These are phyloP conservation scores for Colletotrichum trifolii DNA, from an alignment of 2,329 filamentous ascomycete genomes.

Conservation along the genomic window DNA sequence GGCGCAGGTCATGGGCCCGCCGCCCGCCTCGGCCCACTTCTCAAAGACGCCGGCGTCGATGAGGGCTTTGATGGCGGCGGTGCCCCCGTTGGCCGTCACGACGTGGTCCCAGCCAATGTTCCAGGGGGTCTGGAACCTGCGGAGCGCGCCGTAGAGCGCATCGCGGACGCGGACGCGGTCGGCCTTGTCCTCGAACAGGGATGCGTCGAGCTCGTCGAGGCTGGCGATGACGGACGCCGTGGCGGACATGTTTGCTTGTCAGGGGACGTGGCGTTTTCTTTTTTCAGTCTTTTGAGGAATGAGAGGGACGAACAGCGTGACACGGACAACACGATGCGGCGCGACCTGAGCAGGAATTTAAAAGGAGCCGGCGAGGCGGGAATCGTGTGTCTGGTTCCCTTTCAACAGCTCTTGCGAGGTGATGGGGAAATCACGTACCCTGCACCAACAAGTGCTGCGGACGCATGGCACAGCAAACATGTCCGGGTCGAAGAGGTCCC, in stretches of 20 bases:
- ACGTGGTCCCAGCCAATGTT: constrained; percentile 52
- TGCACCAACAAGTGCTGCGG: constrained; percentile 9
- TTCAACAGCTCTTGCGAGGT: constrained; percentile 11
- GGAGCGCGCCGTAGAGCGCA: constrained; percentile 44
- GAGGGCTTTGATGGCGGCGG: constrained; percentile 49
- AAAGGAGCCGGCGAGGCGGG: neutral
- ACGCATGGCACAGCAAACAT: constrained; percentile 3
- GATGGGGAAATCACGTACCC: neutral
- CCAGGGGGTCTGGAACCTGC: constrained; percentile 50
- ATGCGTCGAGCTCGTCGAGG: constrained; percentile 41
- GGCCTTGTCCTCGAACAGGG: constrained; percentile 46
- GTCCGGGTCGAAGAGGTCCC: neutral
- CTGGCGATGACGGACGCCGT: constrained; percentile 41
- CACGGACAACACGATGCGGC: neutral
- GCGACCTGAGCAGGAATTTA: neutral
- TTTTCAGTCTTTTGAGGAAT: neutral
- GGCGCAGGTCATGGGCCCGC: constrained; percentile 43
- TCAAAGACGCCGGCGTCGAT: constrained; percentile 51
- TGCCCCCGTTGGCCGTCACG: constrained; percentile 47
- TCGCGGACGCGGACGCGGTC: constrained; percentile 48
- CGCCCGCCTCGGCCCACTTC: constrained; percentile 48
- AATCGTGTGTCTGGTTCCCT: neutral
- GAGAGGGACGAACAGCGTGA: neutral
- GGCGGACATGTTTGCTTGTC: constrained; percentile 37
- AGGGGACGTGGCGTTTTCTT: neutral